Percentiles rank a stretch among this genome's conserved stretches.
These are phyloP conservation scores for Eucalyptus regnans DNA, from an alignment of 345 rosid species.

Conservation along the genomic window DNA sequence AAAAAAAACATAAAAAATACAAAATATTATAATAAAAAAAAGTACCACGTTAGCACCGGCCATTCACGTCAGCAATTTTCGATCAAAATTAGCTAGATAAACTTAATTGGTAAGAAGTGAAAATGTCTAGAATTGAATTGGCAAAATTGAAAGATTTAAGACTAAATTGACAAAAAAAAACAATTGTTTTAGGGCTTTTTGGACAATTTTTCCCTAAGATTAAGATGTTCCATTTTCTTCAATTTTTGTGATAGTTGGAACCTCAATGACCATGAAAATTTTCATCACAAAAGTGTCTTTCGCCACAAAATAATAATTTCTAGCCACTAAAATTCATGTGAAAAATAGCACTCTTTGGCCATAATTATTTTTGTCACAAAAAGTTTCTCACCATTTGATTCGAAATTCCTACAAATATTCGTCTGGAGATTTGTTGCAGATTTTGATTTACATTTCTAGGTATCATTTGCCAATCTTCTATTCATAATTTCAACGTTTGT, in stretches of 20 bases:
- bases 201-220: too few species aligned
- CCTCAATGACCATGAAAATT: not conserved
- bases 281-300: not conserved
- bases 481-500: not conserved
- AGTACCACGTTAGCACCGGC: rapidly evolving
- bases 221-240: not conserved
- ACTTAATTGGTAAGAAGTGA: too few species aligned
- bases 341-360: not conserved
- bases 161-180: too few species aligned
- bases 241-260: not conserved
- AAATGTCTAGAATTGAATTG: too few species aligned
- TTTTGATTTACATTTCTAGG: not conserved
- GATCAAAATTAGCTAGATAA: too few species aligned
- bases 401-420: not conserved
- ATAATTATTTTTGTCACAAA: not conserved
- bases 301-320: too few species aligned
- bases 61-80: too few species aligned
- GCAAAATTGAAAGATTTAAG: too few species aligned
- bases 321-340: not conserved
- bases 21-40: too few species aligned
- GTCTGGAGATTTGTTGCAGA: not conserved
- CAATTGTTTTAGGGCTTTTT: too few species aligned
- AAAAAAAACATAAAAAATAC: too few species aligned
- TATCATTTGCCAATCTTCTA: not conserved
- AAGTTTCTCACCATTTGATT: too few species aligned